Base-by-base conservation (phyloP, 805 yeast genomes). In the Metschnikowia peoriensis region DNA sequence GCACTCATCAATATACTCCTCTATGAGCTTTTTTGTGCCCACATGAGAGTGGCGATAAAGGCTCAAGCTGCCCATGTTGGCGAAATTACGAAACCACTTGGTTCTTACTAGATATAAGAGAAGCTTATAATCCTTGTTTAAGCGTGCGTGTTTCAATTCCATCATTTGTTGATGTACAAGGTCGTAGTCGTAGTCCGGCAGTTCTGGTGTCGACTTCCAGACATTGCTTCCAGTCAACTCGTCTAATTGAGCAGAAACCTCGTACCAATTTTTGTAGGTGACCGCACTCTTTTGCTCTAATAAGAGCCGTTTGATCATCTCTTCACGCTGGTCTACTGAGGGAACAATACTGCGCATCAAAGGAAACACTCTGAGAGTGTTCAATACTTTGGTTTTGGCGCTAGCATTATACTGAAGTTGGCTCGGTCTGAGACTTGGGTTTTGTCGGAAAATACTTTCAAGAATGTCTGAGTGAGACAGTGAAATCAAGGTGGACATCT, bases 11-110 rank as follows among this genome's bases (percentile, higher is more conserved):
- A 89, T 80, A 65, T 89, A 93, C 37, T 88, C 92, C 60, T 91
- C 96, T 38, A 94, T 89, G 40, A 92, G 73, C 34, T 68, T 65
- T 64, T 93, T 93, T 0, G 98, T 93, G 4, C 99, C 98, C 14
- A 88, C 85, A 62, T 82, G 85, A 3, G 92, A 82, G 65, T 88
- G 89, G 41, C 86, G 73, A 67, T 89, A 94, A 14, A 94, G 73
- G 59, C 84, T 81, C 16, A 85, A 80, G 66, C 91, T 87, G 1
- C 96, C 96, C 76, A 91, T 88, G 59, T 89, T 88, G 1, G 96
- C 98, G 49, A 90, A 68, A 63, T 91, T 89, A 56, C 99, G 75
- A 2, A 82, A 79, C 88, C 97, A 88, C 27, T 88, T 83, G 0
- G 97, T 93, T 53, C 98, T 70, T 2, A 94, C 83, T 12, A 89